A percentile compares a stretch with the other conserved stretches of the same genome.
Evolutionary conservation across 176 grass and related monocot genomes (phyloP).

Genomic region (Dendrocalamus sinicus): DNA sequence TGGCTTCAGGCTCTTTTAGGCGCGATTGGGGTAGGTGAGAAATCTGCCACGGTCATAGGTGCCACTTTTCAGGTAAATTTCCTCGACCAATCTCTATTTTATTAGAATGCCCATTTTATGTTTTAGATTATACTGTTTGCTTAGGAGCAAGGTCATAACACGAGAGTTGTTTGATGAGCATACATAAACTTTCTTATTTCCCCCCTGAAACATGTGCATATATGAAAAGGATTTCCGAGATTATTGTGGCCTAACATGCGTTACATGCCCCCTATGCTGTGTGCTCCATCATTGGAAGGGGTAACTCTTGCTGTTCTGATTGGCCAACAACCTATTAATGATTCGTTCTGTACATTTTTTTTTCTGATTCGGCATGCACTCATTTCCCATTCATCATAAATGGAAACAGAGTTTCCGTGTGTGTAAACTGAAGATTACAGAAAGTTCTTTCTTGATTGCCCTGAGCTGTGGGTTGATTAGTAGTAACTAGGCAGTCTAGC

Average conservation of each 20-base stretch:
- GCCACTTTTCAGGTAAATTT: conserved; percentile 89
- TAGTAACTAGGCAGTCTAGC: background rate
- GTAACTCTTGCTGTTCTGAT: background rate
- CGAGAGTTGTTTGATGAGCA: background rate
- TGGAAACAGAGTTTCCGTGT: no score
- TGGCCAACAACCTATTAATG: background rate
- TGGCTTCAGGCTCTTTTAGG: conserved; percentile 77
- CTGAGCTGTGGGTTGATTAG: background rate
- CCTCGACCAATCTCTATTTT: background rate
- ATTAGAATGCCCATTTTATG: background rate
- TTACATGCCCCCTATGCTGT: background rate
- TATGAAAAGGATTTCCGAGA: background rate
- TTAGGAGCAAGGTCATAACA: background rate
- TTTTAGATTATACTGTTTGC: background rate
- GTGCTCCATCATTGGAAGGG: background rate
- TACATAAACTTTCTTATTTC: background rate
- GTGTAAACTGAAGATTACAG: background rate
- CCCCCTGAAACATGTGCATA: background rate
- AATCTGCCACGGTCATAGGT: conserved; percentile 93
- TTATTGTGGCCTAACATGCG: background rate
- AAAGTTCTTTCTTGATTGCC: background rate
- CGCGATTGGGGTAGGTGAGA: conserved; percentile 89
- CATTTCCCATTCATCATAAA: no score
- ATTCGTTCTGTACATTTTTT: background rate
- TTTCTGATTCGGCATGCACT: no score